These are phyloP conservation scores for Lasiosphaeria miniovina DNA, from an alignment of 495 filamentous ascomycete genomes.

Conservation along the genomic window DNA sequence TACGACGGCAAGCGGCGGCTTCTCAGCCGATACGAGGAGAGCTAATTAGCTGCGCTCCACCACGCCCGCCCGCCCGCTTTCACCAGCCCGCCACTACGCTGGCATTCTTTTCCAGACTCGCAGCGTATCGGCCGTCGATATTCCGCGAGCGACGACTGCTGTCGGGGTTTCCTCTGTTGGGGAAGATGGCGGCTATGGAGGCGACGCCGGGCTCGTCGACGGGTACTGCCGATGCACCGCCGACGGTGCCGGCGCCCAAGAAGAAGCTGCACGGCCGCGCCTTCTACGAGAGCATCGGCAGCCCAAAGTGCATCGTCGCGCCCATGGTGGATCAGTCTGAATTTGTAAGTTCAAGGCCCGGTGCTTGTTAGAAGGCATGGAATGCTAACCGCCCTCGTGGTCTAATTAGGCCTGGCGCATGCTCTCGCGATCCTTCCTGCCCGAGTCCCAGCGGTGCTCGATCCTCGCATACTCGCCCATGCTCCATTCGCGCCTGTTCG, in stretches of 20 bases:
- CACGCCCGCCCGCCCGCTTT: no score
- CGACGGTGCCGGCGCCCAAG: conserved; percentile 16
- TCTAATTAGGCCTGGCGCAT: conserved; percentile 81
- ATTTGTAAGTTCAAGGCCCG: conserved; percentile 61
- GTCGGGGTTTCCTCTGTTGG: no score
- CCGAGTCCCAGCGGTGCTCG: conserved; percentile 52
- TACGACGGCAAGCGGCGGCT: no score
- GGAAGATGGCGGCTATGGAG: no score
- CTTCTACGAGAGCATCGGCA: conserved; percentile 92
- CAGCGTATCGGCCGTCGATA: no score
- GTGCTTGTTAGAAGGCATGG: not conserved
- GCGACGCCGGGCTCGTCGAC: no score
- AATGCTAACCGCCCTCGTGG: not conserved
- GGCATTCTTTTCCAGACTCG: no score
- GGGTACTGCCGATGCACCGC: not conserved
- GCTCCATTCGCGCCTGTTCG: conserved; percentile 86
- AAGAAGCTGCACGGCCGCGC: conserved; percentile 75
- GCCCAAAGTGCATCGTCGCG: conserved; percentile 83
- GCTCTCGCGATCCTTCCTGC: conserved; percentile 86
- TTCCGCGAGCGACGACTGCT: no score
- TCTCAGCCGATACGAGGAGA: no score
- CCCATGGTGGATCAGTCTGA: conserved; percentile 99
- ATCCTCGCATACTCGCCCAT: conserved; percentile 89
- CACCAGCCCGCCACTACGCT: no score
- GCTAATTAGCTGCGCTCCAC: no score